Conservation (phyloP, 2,329 filamentous ascomycete species). For the Tolypocladium tundrense region DNA sequence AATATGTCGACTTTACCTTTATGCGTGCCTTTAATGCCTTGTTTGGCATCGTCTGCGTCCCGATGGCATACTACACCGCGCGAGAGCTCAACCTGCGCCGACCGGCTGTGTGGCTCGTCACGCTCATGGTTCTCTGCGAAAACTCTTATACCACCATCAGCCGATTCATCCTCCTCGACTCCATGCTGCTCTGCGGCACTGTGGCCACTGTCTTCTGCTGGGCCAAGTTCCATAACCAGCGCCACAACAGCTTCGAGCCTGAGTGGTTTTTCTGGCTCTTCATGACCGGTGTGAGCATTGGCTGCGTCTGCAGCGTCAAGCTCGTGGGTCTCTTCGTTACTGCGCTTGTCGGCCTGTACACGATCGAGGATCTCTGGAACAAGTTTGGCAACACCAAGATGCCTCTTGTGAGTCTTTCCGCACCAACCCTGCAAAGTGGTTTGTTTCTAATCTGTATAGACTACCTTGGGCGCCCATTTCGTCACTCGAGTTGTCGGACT, state of each 20-base stretch:
- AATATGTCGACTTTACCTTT: conserved; percentile 91
- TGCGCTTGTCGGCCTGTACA: conserved; percentile 89
- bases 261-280: conserved; percentile 96
- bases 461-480: conserved; percentile 67
- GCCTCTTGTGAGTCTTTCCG: conserved; percentile 52
- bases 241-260: conserved; percentile 72
- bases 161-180: conserved; percentile 94
- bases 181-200: conserved; percentile 98
- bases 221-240: conserved; percentile 89
- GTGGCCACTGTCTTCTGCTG: conserved; percentile 95
- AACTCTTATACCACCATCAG: conserved; percentile 99
- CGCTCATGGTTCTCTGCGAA: conserved; percentile 94
- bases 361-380: conserved; percentile 91
- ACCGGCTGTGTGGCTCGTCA: conserved; percentile 87
- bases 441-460: conserved; percentile 12
- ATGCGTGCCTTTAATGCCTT: conserved; percentile 97
- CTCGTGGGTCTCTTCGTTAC: conserved; percentile 96
- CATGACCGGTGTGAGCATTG: conserved; percentile 89
- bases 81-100: conserved; percentile 79
- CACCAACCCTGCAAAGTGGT: background rate
- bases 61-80: conserved; percentile 90
- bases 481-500: conserved; percentile 72
- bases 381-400: conserved; percentile 95
- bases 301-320: conserved; percentile 97
- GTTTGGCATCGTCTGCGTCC: conserved; percentile 87